Base-by-base conservation (phyloP, 75 land plant species). In the Cryptomeria japonica region DNA sequence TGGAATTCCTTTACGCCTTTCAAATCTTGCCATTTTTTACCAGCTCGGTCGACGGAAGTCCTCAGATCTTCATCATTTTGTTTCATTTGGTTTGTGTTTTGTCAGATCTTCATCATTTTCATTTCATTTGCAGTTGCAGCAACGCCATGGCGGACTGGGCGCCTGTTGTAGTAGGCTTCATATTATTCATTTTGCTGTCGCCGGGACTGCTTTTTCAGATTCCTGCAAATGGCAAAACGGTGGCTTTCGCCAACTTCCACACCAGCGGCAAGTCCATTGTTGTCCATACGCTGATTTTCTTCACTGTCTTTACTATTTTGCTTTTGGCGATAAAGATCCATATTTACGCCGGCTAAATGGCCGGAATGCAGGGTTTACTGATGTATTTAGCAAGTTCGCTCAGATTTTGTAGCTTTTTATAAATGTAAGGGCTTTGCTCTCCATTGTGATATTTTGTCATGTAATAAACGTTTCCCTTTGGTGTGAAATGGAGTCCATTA, bases 111-210 rank as follows among this genome's bases (percentile, higher is more conserved):
- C 5, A 4, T 19, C 28, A 22, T 58, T 58, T n/a, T 58, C 5
- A 6, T 22, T 58, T 22, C 25, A 3, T 58, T 22, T 18, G 70
- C 28, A 64, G 70, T 61, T 61, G 70, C 70, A 25, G n/a, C 31
- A 28, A 61, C 1, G 14, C n/a, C 44, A 95, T 95, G 95, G 88
- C 91, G 56, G 94, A 95, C 38, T 92, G 91, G 89, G 95, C 91
- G 16, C 92, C 96, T 9, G 84, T 95, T 39, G 80, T 95, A 16
- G 90, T 95, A 6, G 91, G 91, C 1, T 94, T 88, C 78, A 84
- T 95, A 41, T 92, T 95, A n/a, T 95, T 95, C 87, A 86, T 95
- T 31, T 88, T 94, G 80, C 87, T 95, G n/a, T 93, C 96, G 1
- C 96, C 96, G 5, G 96, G 96, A 13, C 89, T 95, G 85, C 86